Base-by-base conservation (phyloP, 768 basidiomycete species). In the Ramaria rubella region DNA sequence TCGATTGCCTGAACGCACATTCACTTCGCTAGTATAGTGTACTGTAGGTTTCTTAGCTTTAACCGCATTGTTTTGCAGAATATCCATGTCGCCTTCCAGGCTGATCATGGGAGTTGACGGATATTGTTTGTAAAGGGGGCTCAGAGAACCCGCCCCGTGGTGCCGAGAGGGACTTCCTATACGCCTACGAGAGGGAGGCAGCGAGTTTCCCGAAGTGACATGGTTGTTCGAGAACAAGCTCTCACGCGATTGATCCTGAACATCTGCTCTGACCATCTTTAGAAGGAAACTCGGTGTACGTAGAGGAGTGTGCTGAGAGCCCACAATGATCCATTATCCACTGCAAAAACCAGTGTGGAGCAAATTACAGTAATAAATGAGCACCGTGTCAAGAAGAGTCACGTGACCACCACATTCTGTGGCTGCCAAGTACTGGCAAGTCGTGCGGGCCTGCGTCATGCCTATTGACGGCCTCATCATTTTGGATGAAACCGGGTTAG, bases 381-480 rank as follows among this genome's bases (percentile, higher is more conserved):
- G 36, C n/a, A 38, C 36, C n/a, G 11, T 38, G n/a, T n/a, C 11
- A n/a, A n/a, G n/a, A n/a, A n/a, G n/a, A n/a, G 23, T 30, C 26
- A 48, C 46, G 27, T 48, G 46, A 48, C 46, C 11, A 15, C 46
- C 17, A n/a, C n/a, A n/a, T n/a, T n/a, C n/a, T n/a, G n/a, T n/a
- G n/a, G n/a, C n/a, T n/a, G n/a, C n/a, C 21, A 8, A 1, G 45
- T 5, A 14, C 17, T 23, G 23, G 8, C 15, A 9, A 24, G 9
- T 45, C 19, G 7, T 21, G 24, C 46, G 11, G 27, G 26, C 21
- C 23, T 46, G 26, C 24, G 17, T 40, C 21, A 90, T 89, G 87
- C 81, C 81, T 59, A 83, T 91, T 67, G 88, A 91, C 71, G 89
- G 89, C 17, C 69, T 91, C 52, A 90, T 91, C 62, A 82, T 91